Base-by-base conservation (phyloP, 2,329 filamentous ascomycete genomes). In the Stenocarpella maydis region DNA sequence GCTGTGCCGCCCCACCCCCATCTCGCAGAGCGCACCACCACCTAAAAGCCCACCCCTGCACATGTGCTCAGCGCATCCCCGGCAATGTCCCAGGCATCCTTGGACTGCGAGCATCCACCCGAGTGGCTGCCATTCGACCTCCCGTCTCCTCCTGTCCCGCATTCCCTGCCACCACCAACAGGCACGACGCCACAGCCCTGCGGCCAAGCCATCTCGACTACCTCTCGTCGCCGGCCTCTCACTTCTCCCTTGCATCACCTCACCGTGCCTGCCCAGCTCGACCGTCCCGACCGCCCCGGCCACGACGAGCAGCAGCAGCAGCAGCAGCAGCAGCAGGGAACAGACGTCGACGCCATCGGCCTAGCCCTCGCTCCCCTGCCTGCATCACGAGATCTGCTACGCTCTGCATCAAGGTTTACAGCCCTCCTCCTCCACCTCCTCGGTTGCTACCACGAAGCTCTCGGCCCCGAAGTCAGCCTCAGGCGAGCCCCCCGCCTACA, bases 151-250 rank as follows among this genome's bases (percentile, higher is more conserved):
- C 58, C 47, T 63, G 58, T 49, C 58, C 58, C 21, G 58, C n/a
- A 43, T 63, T 63, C 58, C 58, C 58, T 63, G 58, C 58, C 58
- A 63, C 58, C 58, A 63, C 58, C 58, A 63, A 63, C 58, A 63
- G 58, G 58, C 58, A 63, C 58, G n/a, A 26, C 58, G 58, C 28
- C 58, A 43, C 28, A 49, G 58, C 58, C 41, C 58, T 61, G 58
- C 26, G 34, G 41, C 58, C 41, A 61, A 31, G 58, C 41, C 17
- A 61, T 61, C 41, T 61, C 17, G 58, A 61, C 58, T 34, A 15
- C 41, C 39, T 63, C 26, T 31, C n/a, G 58, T 31, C 41, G 24
- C 31, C 58, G 17, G 58, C 63, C 47, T 34, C 52, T 58, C 26
- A 43, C 53, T 39, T 54, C 31, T 34, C 53, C n/a, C 47, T 21